Evolutionary conservation across 2,329 filamentous ascomycete species (phyloP).

Genomic region (Fusarium verticillioides): DNA sequence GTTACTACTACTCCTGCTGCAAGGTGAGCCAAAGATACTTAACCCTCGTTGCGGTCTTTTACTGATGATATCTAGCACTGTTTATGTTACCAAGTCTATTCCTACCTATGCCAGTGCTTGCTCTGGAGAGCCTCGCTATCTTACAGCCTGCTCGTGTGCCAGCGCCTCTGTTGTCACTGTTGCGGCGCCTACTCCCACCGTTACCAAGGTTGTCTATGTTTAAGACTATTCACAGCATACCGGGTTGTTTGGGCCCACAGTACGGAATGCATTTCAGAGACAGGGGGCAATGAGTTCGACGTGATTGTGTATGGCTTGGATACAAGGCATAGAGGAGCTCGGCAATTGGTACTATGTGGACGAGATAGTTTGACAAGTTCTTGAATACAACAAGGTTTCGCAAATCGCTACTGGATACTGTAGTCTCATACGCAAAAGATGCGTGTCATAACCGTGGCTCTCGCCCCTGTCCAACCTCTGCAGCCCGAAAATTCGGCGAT

Average conservation of each 20-base stretch:
- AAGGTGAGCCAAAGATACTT: neutral
- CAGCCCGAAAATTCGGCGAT: neutral
- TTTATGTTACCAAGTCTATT: conserved; percentile 33
- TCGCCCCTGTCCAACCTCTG: no score
- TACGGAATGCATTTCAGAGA: neutral
- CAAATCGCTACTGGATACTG: neutral
- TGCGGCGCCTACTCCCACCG: conserved; percentile 28
- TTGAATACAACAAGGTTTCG: neutral
- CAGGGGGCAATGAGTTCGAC: no score
- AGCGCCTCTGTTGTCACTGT: conserved; percentile 27
- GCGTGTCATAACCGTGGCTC: neutral
- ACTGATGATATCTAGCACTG: conserved; percentile 20
- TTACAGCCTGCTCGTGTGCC: conserved; percentile 37
- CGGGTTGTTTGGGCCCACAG: neutral
- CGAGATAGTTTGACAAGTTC: neutral
- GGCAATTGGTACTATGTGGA: neutral
- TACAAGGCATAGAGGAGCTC: neutral
- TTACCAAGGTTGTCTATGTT: conserved; percentile 29
- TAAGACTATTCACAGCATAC: neutral
- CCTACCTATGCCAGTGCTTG: conserved; percentile 40
- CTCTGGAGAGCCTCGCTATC: conserved; percentile 33
- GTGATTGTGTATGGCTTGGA: neutral
- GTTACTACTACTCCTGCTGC: conserved; percentile 30
- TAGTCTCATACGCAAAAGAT: neutral
- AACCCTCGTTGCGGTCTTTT: accelerated